Conservation (phyloP, 495 filamentous ascomycete species). For the Letharia columbiana region DNA sequence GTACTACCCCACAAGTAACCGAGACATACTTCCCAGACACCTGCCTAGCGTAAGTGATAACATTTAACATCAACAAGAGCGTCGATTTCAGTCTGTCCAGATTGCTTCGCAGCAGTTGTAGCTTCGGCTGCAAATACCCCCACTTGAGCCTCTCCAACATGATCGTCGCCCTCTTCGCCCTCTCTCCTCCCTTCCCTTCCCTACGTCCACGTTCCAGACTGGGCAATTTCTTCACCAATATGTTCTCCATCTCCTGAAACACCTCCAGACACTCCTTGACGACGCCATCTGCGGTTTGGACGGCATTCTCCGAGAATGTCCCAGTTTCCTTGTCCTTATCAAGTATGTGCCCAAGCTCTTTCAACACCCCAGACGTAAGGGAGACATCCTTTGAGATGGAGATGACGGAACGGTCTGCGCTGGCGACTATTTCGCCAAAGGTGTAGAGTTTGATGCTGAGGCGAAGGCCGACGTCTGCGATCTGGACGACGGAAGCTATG, state of each 20-base stretch:
- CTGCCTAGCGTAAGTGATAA: conserved; percentile 32
- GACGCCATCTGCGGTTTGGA: conserved; percentile 21
- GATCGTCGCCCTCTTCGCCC: background rate
- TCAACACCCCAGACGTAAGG: conserved; percentile 30
- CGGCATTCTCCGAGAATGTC: conserved; percentile 28
- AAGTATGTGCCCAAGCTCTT: conserved; percentile 28
- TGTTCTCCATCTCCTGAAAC: conserved; percentile 28
- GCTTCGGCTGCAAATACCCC: conserved; percentile 25
- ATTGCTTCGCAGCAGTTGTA: conserved; percentile 27
- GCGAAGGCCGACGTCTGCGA: conserved; percentile 33
- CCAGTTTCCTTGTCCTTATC: conserved; percentile 25
- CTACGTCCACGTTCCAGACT: background rate
- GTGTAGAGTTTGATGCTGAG: conserved; percentile 33
- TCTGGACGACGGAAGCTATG: conserved; percentile 32
- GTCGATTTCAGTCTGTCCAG: conserved; percentile 35
- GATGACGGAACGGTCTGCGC: conserved; percentile 29
- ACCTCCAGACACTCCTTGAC: conserved; percentile 28
- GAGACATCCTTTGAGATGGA: conserved; percentile 34
- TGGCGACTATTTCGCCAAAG: conserved; percentile 31
- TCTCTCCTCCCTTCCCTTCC: background rate
- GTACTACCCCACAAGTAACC: background rate
- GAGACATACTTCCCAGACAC: conserved; percentile 16
- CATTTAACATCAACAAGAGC: conserved; percentile 32
- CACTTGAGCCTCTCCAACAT: conserved; percentile 23
- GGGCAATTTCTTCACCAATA: conserved; percentile 22